Base-by-base conservation (phyloP, 2,329 filamentous ascomycete genomes). In the Talaromyces piceae region DNA sequence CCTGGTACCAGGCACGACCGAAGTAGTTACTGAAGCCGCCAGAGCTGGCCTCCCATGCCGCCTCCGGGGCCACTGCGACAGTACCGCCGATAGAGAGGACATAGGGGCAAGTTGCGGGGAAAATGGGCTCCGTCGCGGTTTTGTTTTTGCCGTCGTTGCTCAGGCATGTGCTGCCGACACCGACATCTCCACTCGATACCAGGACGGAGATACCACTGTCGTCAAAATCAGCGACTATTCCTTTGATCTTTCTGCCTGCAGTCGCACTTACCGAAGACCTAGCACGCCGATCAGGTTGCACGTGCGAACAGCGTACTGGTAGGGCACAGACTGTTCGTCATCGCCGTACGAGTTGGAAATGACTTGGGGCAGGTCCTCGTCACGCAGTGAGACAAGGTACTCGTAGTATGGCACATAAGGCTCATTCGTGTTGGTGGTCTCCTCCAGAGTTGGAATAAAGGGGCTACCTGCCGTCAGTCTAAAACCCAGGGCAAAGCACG, bases 341-440 rank as follows among this genome's bases (percentile, higher is more conserved):
- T 71, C 69, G 16, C 67, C 68, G 46, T 72, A 72, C 1, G 68
- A 71, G 30, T 64, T 71, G 2, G 68, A 70, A 43, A 70, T 65
- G 6, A 71, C 68, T 26, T 71, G 65, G 1, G 66, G 66, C 1
- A 69, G 57, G 2, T 65, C 56, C 3, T 45, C 18, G 22, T 45
- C 27, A 9, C 16, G 23, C 20, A 26, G 23, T 3, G 43, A 28
- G 22, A 45, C 16, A 18, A 45, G 43, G 13, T 45, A 45, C 20
- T 45, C 43, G 23, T 20, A 23, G 22, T 41, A 41, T 3, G 37
- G 77, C 2, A 88, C 72, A 62, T 83, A 88, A 0, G 83, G 83
- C 68, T 88, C 84, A 57, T 86, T 83, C 6, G 69, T 68, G 55
- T 82, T 75, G 56, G 59, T 37, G 63, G 73, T 16, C 62, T 75